These are phyloP conservation scores for Fusarium dimerum DNA, from an alignment of 2,329 filamentous ascomycete genomes.

Conservation along the genomic window DNA sequence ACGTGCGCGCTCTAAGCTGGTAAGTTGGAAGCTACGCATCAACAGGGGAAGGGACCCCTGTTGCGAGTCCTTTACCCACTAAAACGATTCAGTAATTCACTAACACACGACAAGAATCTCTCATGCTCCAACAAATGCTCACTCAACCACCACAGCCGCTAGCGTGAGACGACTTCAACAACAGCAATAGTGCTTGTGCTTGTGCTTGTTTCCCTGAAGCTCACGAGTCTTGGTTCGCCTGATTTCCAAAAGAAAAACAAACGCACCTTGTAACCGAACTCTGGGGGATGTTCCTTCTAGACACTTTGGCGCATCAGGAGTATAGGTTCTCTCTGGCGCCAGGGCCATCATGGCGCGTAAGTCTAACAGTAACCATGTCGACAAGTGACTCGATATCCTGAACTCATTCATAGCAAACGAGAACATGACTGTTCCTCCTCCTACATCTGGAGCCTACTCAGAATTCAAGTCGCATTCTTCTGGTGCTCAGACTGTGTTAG, in stretches of 20 bases:
- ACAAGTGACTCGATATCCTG: slow-evolving; percentile 8
- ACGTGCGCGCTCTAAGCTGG: too few relatives aligned
- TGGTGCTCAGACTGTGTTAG: background rate
- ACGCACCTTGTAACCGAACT: slow-evolving; percentile 6
- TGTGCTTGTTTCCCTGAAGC: background rate
- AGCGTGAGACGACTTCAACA: background rate
- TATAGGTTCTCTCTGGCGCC: slow-evolving; percentile 21
- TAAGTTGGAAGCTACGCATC: too few relatives aligned
- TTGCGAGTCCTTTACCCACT: background rate
- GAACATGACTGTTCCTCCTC: slow-evolving; percentile 1
- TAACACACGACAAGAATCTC: slow-evolving; percentile 14
- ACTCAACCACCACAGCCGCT: background rate
- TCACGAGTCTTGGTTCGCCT: background rate
- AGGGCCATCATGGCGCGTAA: slow-evolving; percentile 32
- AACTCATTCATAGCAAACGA: slow-evolving; percentile 10
- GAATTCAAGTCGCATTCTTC: background rate
- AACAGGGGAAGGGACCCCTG: background rate
- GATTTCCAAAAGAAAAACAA: background rate
- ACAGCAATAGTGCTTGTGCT: too few relatives aligned
- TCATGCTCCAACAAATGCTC: background rate
- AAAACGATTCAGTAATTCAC: slow-evolving; percentile 9
- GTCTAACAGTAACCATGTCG: slow-evolving; percentile 10
- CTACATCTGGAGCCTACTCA: slow-evolving; percentile 8
- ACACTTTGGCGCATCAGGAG: slow-evolving; percentile 15
- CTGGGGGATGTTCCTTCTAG: slow-evolving; percentile 17